Base-by-base conservation (phyloP, 192 early-diverging fungal genomes). In the Gaertneriomyces sp. region DNA sequence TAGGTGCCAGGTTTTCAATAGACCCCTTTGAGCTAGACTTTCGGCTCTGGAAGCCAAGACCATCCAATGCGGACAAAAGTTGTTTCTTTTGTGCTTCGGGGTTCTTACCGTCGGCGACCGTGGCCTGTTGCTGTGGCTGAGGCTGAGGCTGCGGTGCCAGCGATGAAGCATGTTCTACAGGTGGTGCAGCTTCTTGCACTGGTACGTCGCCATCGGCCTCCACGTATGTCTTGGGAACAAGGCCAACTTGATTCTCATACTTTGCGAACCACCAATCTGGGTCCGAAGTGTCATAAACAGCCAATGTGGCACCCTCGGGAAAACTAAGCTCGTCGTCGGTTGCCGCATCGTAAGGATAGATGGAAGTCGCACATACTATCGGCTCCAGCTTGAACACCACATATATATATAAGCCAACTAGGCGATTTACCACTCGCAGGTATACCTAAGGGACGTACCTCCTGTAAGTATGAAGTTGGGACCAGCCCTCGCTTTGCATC, bases 211-310 rank as follows among this genome's bases (percentile, higher is more conserved):
- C 20, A 56, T 56, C 49, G 3, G 43, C 11, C 20, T 88, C 89
- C 8, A 98, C 78, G 74, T 98, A 98, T 47, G 88, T 89, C 59
- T 87, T 86, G 53, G 95, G 96, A 25, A 90, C 85, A 62, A 96
- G 88, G 16, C 96, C 96, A 53, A 88, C 87, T 4, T 80, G 82
- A 62, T 88, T 82, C 39, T 82, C 83, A 38, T 76, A 74, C 63
- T 83, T 83, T 17, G 85, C 92, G 64, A 96, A 85, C 83, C 86
- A 94, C 96, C 96, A 99, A 73, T 98, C 94, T 6, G 86, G 86
- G 65, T 95, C 93, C 59, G 87, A 87, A 38, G 86, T 84, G 49
- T 94, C 92, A 66, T 91, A 87, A 5, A 99, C 73, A 53, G 82
- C 71, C 53, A 79, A 52, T 6, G 53, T 53, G 17, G 65, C 81